A percentile compares a stretch with the other conserved stretches of the same genome.
Conservation (phyloP, 257 asterid genomes). For the Solanum corneliomulleri region DNA sequence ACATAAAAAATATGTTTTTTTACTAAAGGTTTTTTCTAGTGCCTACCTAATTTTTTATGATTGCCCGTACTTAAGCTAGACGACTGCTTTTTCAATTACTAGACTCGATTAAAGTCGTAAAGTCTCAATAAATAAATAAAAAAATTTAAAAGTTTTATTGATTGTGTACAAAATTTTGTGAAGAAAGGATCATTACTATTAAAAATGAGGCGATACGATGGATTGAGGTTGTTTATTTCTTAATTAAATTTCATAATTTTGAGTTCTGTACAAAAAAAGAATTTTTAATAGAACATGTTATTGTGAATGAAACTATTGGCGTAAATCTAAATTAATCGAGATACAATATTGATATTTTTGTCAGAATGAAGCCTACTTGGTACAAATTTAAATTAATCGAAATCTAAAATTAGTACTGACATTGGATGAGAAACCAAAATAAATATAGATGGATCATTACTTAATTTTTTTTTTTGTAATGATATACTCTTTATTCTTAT, state of each 20-base stretch:
- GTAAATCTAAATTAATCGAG: too few species aligned
- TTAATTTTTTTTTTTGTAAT: not conserved
- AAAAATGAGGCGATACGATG: too few species aligned
- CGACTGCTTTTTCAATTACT: not conserved
- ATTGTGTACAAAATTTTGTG: not conserved
- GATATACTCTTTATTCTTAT: not conserved
- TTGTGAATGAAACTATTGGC: not conserved
- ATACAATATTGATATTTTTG: too few species aligned
- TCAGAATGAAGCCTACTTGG: not conserved
- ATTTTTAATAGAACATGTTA: fast-evolving
- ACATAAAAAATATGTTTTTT: too few species aligned
- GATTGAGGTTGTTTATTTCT: not conserved
- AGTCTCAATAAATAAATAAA: not conserved
- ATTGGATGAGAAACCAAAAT: not conserved
- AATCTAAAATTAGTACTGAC: fast-evolving
- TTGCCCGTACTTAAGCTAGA: not conserved
- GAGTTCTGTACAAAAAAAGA: fast-evolving
- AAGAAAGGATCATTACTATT: not conserved
- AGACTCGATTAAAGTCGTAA: not conserved
- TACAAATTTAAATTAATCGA: fast-evolving
- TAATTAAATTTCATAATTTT: not conserved
- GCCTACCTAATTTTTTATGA: not conserved
- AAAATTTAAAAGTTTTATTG: not conserved
- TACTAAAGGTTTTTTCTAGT: not conserved
- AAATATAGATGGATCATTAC: not conserved